Conservation (phyloP, 179 eudicot genomes). For the Beta lomatogona region DNA sequence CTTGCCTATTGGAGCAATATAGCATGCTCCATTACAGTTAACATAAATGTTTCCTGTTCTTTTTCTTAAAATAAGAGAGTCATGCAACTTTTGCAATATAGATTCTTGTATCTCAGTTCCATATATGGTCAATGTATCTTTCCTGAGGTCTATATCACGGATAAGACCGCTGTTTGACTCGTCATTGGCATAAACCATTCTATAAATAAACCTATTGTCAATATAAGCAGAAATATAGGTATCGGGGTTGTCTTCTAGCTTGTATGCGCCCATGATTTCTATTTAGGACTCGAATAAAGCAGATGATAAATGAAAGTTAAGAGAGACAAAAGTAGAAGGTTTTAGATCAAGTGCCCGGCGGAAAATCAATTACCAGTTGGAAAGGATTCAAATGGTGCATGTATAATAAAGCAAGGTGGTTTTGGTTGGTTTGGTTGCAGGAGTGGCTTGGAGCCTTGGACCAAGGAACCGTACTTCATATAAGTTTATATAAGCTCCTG, state of each 20-base stretch:
- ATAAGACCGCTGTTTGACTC: neutral
- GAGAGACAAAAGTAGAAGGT: neutral
- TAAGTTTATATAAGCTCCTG: neutral
- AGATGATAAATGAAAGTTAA: neutral
- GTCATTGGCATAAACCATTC: neutral
- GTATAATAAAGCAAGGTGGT: neutral
- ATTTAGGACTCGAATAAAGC: too few species aligned
- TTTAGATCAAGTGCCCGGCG: neutral
- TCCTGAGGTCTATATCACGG: constrained; percentile 15
- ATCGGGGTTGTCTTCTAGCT: constrained; percentile 22
- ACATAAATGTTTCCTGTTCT: constrained; percentile 16
- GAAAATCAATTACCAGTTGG: neutral
- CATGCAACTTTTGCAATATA: constrained; percentile 17
- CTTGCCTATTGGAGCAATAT: constrained; percentile 4
- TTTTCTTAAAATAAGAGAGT: constrained; percentile 20
- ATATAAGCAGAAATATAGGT: neutral
- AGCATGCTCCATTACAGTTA: constrained; percentile 32
- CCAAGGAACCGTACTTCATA: neutral
- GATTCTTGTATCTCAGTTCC: constrained; percentile 25
- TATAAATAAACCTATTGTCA: constrained; percentile 14
- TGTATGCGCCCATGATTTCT: constrained; percentile 21
- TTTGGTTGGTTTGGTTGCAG: neutral
- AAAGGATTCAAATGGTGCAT: neutral
- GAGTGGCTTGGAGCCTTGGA: neutral
- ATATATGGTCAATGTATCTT: constrained; percentile 21